phyloP scores from a whole-genome alignment of 257 asterid genomes.

The Solanum tarapatanum region DNA sequence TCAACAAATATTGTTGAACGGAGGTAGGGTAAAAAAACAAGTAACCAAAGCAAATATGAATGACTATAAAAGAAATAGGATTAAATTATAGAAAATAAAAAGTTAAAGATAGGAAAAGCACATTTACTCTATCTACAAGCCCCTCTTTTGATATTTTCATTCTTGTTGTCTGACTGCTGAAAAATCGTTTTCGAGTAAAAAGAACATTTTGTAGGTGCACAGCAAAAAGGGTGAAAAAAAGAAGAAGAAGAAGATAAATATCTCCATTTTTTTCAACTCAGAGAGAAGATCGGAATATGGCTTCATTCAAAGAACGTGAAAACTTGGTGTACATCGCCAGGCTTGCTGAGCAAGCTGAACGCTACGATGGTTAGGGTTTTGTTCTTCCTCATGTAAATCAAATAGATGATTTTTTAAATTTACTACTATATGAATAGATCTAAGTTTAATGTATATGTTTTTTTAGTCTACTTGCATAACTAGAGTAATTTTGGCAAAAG shows the following conservation, averaged over 20 bases:
- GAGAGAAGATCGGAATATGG: conserved; percentile 23
- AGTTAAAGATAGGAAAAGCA: background rate
- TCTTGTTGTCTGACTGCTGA: background rate
- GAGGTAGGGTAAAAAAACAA: background rate
- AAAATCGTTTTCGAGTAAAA: conserved; percentile 3
- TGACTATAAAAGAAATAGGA: background rate
- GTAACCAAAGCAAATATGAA: background rate
- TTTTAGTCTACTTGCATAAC: background rate
- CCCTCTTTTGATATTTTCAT: background rate
- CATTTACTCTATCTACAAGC: background rate
- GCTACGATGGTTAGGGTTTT: conserved; percentile 35
- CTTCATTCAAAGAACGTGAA: conserved; percentile 36
- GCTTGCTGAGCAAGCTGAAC: conserved; percentile 57
- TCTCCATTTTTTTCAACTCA: background rate
- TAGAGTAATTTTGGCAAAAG: background rate
- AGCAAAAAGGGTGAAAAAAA: background rate
- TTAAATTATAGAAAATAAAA: background rate
- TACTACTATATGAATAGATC: conserved; percentile 8
- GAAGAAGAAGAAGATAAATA: background rate
- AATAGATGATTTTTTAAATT: background rate
- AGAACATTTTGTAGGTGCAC: background rate
- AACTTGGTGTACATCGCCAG: conserved; percentile 41
- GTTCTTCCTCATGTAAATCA: background rate
- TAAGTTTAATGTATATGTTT: background rate
- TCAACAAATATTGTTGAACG: too few species aligned